These are phyloP conservation scores for Dipteronia dyeriana DNA, from an alignment of 345 rosid species.

Conservation along the genomic window DNA sequence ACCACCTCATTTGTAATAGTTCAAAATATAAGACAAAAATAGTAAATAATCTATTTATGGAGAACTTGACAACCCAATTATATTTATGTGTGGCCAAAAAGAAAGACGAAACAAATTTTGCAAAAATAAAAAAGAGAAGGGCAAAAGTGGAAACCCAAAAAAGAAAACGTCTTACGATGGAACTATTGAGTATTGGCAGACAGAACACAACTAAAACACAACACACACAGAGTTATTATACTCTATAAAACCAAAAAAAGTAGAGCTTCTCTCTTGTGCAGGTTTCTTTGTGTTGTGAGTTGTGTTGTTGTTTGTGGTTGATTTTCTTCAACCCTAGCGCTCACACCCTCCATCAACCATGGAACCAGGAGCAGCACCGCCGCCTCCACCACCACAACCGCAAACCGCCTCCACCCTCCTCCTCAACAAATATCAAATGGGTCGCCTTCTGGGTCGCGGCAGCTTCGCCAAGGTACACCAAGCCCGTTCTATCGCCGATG, in stretches of 20 bases:
- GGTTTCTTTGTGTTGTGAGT: not conserved
- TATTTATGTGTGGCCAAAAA: too few species aligned
- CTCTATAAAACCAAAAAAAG: not conserved
- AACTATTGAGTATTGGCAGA: not conserved
- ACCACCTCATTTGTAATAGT: too few species aligned
- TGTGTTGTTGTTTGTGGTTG: not conserved
- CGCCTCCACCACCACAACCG: conserved; percentile 4
- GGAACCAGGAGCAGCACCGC: conserved; percentile 17
- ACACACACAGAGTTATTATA: too few species aligned
- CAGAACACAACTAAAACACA: not conserved
- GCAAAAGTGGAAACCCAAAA: not conserved
- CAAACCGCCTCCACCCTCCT: conserved; percentile 39
- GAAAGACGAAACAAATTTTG: too few species aligned
- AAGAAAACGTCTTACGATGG: not conserved
- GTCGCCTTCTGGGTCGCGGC: conserved; percentile 67
- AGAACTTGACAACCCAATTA: not conserved
- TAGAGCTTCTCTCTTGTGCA: not conserved
- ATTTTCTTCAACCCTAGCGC: not conserved
- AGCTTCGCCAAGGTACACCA: conserved; percentile 69
- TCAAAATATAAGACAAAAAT: too few species aligned
- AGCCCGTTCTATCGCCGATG: conserved; percentile 53
- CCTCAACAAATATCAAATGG: conserved; percentile 67
- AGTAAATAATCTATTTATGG: not conserved
- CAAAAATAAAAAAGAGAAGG: not conserved
- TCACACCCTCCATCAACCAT: conserved; percentile 22